Evolutionary conservation across 2,329 filamentous ascomycete species (phyloP).

Genomic region (Fusarium robinianum): DNA sequence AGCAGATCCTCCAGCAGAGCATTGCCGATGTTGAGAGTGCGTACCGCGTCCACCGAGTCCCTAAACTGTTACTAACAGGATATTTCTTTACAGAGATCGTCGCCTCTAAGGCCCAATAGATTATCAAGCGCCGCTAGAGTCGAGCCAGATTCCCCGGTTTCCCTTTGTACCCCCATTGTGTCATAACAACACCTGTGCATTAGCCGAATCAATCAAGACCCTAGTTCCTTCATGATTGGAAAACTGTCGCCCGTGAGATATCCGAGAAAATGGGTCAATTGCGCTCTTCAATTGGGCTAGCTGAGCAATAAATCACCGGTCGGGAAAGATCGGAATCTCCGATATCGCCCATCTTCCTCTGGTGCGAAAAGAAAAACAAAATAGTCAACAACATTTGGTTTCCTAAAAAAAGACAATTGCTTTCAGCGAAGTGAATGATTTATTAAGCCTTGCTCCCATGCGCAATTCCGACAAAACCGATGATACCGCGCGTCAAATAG

Average conservation of each 20-base stretch:
- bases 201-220: constrained; percentile 57
- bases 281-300: constrained; percentile 27
- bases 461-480: no score
- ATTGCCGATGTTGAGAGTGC: constrained; percentile 94
- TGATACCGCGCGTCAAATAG: no score
- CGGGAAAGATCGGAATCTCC: constrained; percentile 36
- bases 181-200: constrained; percentile 65
- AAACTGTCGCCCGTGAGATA: constrained; percentile 28
- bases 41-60: constrained; percentile 23
- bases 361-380: constrained; percentile 25
- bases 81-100: constrained; percentile 59
- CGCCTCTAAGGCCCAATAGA: constrained; percentile 67
- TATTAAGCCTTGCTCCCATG: no score
- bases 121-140: constrained; percentile 43
- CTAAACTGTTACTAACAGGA: constrained; percentile 41
- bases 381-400: constrained; percentile 19
- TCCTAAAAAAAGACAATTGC: no score
- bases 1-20: constrained; percentile 98
- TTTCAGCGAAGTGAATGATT: no score
- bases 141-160: constrained; percentile 47
- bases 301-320: constrained; percentile 31
- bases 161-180: constrained; percentile 58
- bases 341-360: constrained; percentile 25
- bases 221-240: constrained; percentile 34
- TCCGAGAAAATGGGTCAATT: constrained; percentile 21